These are phyloP conservation scores for Nannochloropsis granulata DNA, from an alignment of 108 stramenopile genomes.

Conservation along the genomic window DNA sequence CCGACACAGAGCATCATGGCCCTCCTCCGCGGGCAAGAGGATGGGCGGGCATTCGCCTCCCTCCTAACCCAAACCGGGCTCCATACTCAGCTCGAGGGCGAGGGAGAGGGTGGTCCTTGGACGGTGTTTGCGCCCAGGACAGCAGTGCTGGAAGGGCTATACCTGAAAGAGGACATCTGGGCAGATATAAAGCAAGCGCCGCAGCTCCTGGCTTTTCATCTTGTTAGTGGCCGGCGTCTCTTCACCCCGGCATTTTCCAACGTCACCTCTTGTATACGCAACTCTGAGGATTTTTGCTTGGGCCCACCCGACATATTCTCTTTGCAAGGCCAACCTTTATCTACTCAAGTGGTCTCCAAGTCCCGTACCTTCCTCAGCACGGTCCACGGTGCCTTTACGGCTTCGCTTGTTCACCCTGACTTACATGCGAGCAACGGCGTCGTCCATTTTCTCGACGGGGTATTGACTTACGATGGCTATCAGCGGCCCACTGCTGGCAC, in stretches of 20 bases:
- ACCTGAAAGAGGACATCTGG: background rate
- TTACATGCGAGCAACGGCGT: slow-evolving; percentile 21
- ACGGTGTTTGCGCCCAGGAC: background rate
- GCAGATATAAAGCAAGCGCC: background rate
- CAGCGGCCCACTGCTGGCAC: background rate
- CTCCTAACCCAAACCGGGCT: background rate
- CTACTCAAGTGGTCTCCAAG: background rate
- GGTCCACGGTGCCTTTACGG: background rate
- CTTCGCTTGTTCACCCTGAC: slow-evolving; percentile 10
- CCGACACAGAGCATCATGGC: background rate
- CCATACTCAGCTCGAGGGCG: background rate
- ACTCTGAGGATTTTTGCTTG: background rate
- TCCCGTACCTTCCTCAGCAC: background rate
- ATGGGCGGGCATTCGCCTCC: background rate
- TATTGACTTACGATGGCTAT: slow-evolving; percentile 12
- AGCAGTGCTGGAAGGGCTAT: background rate
- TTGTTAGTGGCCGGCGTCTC: background rate
- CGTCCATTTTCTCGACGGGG: slow-evolving; percentile 7
- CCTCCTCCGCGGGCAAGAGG: background rate
- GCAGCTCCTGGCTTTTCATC: background rate
- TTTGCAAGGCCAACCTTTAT: background rate
- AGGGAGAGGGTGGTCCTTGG: background rate
- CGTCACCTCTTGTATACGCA: background rate
- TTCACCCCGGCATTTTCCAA: background rate
- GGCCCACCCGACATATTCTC: background rate